These are phyloP conservation scores for Apophysomyces trapeziformis DNA, from an alignment of 371 early-diverging fungal species.

Conservation along the genomic window DNA sequence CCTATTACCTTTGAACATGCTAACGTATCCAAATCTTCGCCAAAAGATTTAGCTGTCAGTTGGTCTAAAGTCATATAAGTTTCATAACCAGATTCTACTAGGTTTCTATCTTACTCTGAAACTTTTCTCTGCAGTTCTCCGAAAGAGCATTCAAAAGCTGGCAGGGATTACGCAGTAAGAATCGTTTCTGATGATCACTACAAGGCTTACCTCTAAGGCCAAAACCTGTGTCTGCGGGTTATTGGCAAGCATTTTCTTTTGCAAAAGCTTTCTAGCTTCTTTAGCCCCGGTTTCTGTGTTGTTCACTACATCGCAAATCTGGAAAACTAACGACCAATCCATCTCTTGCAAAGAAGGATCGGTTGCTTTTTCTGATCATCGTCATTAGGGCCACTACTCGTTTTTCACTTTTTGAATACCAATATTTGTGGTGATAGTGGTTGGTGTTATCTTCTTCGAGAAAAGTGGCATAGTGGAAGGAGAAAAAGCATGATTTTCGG, in stretches of 20 bases:
- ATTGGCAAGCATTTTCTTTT: constrained; percentile 46
- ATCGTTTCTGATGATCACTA: not conserved
- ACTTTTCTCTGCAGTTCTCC: constrained; percentile 45
- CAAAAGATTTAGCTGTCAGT: constrained; percentile 48
- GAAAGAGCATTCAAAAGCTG: constrained; percentile 49
- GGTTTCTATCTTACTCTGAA: constrained; percentile 21
- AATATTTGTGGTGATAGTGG: constrained; percentile 45
- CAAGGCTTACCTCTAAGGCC: constrained; percentile 37
- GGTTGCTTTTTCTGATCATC: constrained; percentile 35
- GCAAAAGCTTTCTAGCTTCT: constrained; percentile 55
- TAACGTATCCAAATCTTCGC: constrained; percentile 40
- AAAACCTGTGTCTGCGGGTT: constrained; percentile 41
- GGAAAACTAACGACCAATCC: constrained; percentile 51
- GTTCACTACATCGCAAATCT: constrained; percentile 47
- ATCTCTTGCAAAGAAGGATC: constrained; percentile 30
- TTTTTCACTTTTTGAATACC: constrained; percentile 20
- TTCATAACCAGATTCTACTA: not conserved
- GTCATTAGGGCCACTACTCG: not conserved
- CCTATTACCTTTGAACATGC: constrained; percentile 35
- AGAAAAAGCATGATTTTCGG: constrained; percentile 8
- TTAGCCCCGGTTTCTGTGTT: constrained; percentile 48
- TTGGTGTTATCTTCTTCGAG: constrained; percentile 48
- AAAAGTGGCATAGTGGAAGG: constrained; percentile 37
- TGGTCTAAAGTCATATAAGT: constrained; percentile 25
- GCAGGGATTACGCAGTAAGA: constrained; percentile 1